Evolutionary conservation across 306 rosid species (phyloP).

Genomic region (Lithocarpus polystachyus): DNA sequence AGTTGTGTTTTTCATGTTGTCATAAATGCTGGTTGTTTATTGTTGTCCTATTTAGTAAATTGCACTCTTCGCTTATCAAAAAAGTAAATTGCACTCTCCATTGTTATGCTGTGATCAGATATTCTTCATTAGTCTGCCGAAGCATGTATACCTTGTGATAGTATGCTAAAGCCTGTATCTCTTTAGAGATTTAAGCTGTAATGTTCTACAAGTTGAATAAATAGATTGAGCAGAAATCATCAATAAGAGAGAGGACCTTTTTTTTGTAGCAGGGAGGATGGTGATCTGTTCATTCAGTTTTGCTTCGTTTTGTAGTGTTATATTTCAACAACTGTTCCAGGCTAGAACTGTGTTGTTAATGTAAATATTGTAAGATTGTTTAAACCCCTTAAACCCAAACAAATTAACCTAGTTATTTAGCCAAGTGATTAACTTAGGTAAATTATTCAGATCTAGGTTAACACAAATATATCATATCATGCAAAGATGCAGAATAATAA

Average conservation of each 20-base stretch:
- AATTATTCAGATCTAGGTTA: no score
- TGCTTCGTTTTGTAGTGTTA: neutral
- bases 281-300: neutral
- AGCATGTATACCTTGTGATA: neutral
- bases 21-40: neutral
- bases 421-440: no score
- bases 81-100: neutral
- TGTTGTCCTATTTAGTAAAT: neutral
- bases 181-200: neutral
- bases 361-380: no score
- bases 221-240: neutral
- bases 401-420: no score
- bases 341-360: neutral
- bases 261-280: no score
- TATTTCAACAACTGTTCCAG: neutral
- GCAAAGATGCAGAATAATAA: no score
- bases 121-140: neutral
- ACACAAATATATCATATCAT: no score
- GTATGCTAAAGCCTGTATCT: neutral
- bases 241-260: neutral
- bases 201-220: neutral
- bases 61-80: no score
- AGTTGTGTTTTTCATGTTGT: neutral
- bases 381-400: no score
- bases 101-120: neutral